phyloP scores from a whole-genome alignment of 2,329 filamentous ascomycete species.

The Alternaria sp. region DNA sequence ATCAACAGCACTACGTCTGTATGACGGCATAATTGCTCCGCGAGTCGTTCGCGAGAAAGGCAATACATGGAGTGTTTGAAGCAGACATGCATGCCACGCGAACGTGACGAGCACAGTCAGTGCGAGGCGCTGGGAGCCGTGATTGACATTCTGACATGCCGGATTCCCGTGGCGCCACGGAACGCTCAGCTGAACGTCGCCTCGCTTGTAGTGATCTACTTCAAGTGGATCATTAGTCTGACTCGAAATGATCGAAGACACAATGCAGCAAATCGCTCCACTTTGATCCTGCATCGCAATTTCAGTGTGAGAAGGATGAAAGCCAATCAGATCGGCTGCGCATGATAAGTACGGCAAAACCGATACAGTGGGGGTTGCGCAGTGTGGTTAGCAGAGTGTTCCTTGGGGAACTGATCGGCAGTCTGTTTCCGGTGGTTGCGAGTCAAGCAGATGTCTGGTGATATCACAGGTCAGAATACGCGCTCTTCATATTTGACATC shows the following conservation, averaged over 20 bases:
- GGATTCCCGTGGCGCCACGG: not conserved
- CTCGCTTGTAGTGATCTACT: not conserved
- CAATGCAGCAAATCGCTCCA: not conserved
- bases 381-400: not conserved
- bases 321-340: not conserved
- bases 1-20: not conserved
- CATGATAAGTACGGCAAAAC: not conserved
- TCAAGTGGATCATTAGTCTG: not conserved
- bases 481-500: not conserved
- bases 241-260: not conserved
- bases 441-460: not conserved
- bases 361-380: constrained; percentile 1
- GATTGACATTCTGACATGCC: not conserved
- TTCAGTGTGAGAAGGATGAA: not conserved
- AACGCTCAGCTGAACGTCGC: not conserved
- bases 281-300: not conserved
- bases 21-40: not conserved
- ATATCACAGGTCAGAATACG: not conserved
- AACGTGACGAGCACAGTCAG: not conserved
- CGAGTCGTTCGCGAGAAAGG: not conserved
- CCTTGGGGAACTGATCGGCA: not conserved
- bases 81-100: not conserved
- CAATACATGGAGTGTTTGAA: not conserved
- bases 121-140: not conserved
- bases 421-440: not conserved